phyloP scores from a whole-genome alignment of 257 asterid genomes.

The Thymus mandschuricus region DNA sequence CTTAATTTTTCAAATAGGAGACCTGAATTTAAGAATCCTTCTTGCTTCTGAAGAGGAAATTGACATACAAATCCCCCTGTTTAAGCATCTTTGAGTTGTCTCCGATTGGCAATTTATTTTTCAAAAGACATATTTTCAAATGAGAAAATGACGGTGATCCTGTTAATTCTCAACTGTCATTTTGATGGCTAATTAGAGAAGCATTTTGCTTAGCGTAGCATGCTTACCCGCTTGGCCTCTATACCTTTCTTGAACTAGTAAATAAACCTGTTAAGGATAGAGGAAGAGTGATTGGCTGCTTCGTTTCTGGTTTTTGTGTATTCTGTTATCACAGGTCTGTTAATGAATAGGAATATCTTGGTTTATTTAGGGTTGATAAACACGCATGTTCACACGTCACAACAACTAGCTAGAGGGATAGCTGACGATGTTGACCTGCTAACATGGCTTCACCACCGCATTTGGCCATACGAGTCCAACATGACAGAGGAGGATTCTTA shows the following conservation, averaged over 20 bases:
- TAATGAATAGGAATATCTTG: neutral
- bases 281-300: neutral
- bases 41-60: too few relatives aligned
- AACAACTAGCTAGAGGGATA: constrained; percentile 79
- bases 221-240: too few relatives aligned
- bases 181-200: too few relatives aligned
- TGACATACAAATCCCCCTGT: too few relatives aligned
- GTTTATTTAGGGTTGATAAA: constrained; percentile 55
- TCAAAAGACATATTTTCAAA: too few relatives aligned
- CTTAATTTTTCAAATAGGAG: too few relatives aligned
- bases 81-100: too few relatives aligned
- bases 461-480: constrained; percentile 84
- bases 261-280: neutral
- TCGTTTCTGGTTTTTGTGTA: neutral
- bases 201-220: too few relatives aligned
- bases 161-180: too few relatives aligned
- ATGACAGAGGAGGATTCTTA: constrained; percentile 78
- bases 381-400: constrained; percentile 85
- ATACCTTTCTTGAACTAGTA: neutral
- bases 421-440: constrained; percentile 81
- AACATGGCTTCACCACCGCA: constrained; percentile 78
- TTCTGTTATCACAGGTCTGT: neutral
- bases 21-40: too few relatives aligned
- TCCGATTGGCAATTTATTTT: too few relatives aligned
- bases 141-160: too few relatives aligned